Percentiles rank a stretch among this genome's conserved stretches.
phyloP scores from a whole-genome alignment of 371 early-diverging fungal species.

The Mucor plumbeus region DNA sequence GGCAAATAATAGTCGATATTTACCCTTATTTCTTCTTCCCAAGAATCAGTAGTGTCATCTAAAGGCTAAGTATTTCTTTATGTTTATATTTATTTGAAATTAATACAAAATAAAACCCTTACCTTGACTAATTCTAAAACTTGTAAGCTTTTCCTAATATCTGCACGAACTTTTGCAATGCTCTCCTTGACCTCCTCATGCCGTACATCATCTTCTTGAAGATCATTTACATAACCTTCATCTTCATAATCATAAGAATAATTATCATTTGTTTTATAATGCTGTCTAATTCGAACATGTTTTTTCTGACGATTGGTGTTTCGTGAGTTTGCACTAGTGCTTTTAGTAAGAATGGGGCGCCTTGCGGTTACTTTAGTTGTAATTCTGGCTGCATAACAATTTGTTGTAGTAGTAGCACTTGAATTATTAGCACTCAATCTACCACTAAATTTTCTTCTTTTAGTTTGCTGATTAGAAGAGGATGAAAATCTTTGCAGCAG shows the following conservation, averaged over 20 bases:
- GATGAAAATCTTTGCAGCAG: constrained; percentile 20
- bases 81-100: background rate
- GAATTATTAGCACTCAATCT: constrained; percentile 13
- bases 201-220: constrained; percentile 39
- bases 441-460: constrained; percentile 9
- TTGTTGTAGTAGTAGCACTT: constrained; percentile 13
- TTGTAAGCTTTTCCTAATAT: constrained; percentile 60
- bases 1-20: background rate
- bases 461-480: background rate
- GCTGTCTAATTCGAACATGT: constrained; percentile 10
- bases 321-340: constrained; percentile 20
- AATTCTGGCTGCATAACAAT: constrained; percentile 27
- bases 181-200: constrained; percentile 57
- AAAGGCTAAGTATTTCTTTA: constrained; percentile 31
- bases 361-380: constrained; percentile 20
- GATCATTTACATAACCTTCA: constrained; percentile 33
- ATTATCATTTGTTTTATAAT: background rate
- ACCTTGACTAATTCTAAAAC: constrained; percentile 57
- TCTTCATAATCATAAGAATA: constrained; percentile 27
- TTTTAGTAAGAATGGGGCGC: constrained; percentile 29
- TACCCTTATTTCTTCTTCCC: constrained; percentile 51
- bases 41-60: constrained; percentile 38
- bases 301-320: constrained; percentile 10
- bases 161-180: constrained; percentile 67
- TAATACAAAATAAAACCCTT: constrained; percentile 3